phyloP scores from a whole-genome alignment of 225 moss, liverwort and hornwort genomes.

The Lunularia cruciata region DNA sequence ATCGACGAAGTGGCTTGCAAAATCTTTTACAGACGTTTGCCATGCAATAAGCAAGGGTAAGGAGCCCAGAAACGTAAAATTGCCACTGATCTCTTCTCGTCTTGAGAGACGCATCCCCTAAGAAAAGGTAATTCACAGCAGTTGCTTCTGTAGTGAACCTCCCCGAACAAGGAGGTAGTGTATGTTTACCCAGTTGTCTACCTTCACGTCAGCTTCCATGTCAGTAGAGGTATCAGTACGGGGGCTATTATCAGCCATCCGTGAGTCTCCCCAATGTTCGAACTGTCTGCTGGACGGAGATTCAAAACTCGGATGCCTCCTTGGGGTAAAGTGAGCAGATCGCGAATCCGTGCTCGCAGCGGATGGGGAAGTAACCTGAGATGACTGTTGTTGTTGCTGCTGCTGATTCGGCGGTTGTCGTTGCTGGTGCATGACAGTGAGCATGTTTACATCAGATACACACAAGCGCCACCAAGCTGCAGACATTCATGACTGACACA shows the following conservation, averaged over 20 bases:
- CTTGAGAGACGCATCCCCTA: too few species aligned
- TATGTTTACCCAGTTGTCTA: slow-evolving; percentile 73
- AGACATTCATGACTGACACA: slow-evolving; percentile 13
- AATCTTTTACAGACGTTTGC: too few species aligned
- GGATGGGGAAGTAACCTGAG: slow-evolving; percentile 57
- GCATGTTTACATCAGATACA: slow-evolving; percentile 26
- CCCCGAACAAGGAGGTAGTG: slow-evolving; percentile 33
- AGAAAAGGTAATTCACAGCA: neutral
- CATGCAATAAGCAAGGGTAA: too few species aligned
- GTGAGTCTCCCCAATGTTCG: slow-evolving; percentile 51
- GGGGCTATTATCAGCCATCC: slow-evolving; percentile 96
- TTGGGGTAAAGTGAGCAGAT: slow-evolving; percentile 50
- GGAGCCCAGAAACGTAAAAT: too few species aligned
- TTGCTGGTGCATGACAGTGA: slow-evolving; percentile 27
- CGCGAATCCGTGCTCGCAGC: slow-evolving; percentile 59
- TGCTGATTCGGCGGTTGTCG: slow-evolving; percentile 17
- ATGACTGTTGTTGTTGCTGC: slow-evolving; percentile 34
- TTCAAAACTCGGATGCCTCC: slow-evolving; percentile 55
- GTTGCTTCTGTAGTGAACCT: neutral
- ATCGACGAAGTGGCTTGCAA: too few species aligned
- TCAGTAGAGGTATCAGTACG: slow-evolving; percentile 98
- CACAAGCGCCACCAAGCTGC: slow-evolving; percentile 24
- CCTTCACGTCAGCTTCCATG: slow-evolving; percentile 96
- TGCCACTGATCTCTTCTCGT: too few species aligned
- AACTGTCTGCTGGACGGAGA: slow-evolving; percentile 46